Base-by-base conservation (phyloP, 2,329 filamentous ascomycete genomes). In the Trichoderma brevicompactum region DNA sequence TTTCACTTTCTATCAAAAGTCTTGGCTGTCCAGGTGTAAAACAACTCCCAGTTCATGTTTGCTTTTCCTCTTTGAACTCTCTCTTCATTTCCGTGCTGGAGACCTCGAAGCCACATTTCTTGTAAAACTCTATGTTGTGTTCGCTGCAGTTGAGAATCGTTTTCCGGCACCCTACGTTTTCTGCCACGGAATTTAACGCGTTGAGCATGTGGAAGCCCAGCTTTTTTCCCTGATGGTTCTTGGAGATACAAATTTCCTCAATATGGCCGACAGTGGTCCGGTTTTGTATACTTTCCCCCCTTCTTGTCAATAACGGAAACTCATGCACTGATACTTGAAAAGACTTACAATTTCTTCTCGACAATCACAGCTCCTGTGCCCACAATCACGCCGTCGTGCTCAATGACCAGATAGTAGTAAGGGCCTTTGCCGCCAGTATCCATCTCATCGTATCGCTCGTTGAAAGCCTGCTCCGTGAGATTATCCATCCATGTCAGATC, bases 221-320 rank as follows among this genome's bases (percentile, higher is more conserved):
- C 72, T 92, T 92, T 81, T 92, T 93, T 36, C 91, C 90, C 75
- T 94, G 92, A 77, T 94, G 89, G 65, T 91, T 88, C 77, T 89
- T 89, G 58, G 88, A 84, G 36, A 95, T 89, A 3, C 91, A 90
- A 73, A 95, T 94, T 75, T 95, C 92, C 78, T 95, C 92, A 73
- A 95, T 90, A 73, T 95, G 92, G 1, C 91, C 92, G 5, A 92
- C 90, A 13, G 85, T 78, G 19, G 87, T 87, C 28, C 89, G 83
- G 66, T 87, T 82, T 72, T 90, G 88, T 68, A 91, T 90, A 70
- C 84, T 86, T 50, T 46, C 8, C 3, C 3, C 5, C 7, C 10
- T 12, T 5, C 7, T 36, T 40, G 13, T 44, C 15, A 61, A 28
- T 12, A n/a, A 6, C 10, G 7, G 7, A 28, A 15, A 17, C 34